A percentile compares a stretch with the other conserved stretches of the same genome.
These are phyloP conservation scores for Pterocarpus santalinus DNA, from an alignment of 306 rosid genomes.

Conservation along the genomic window DNA sequence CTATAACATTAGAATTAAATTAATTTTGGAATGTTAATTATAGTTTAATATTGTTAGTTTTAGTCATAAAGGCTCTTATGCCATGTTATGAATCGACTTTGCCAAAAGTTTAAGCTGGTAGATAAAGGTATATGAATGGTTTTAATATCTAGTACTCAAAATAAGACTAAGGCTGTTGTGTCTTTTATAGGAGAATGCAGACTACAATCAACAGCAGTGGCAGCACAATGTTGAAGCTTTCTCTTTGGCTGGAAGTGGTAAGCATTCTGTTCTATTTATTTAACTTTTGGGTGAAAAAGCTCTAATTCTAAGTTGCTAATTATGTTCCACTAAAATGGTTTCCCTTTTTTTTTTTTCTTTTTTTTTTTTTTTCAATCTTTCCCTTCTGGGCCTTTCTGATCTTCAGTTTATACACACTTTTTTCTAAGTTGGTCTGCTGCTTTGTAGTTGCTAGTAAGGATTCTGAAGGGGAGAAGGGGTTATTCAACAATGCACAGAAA, in stretches of 20 bases:
- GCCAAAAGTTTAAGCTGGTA: not conserved
- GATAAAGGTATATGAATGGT: not conserved
- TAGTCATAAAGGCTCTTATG: too few relatives aligned
- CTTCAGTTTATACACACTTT: conserved; percentile 10
- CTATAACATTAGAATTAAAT: not conserved
- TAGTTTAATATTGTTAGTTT: too few relatives aligned
- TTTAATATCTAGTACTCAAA: not conserved
- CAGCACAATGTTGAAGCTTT: conserved; percentile 58
- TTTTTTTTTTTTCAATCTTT: not conserved
- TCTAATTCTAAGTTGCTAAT: conserved; percentile 7
- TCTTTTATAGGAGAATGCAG: conserved; percentile 72
- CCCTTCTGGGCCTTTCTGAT: conserved; percentile 5
- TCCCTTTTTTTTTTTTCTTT: not conserved
- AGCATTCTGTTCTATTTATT: conserved; percentile 9
- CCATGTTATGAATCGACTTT: too few relatives aligned
- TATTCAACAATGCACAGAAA: conserved; percentile 52
- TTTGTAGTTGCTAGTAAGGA: conserved; percentile 68
- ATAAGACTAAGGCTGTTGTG: conserved; percentile 27
- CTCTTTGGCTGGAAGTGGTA: conserved; percentile 79
- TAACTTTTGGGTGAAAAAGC: not conserved
- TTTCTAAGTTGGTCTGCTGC: conserved; percentile 32
- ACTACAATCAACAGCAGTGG: conserved; percentile 59
- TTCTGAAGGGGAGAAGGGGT: conserved; percentile 67
- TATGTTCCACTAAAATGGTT: not conserved
- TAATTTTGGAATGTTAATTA: not conserved